phyloP scores from a whole-genome alignment of 345 rosid genomes.

The Populus davidiana region DNA sequence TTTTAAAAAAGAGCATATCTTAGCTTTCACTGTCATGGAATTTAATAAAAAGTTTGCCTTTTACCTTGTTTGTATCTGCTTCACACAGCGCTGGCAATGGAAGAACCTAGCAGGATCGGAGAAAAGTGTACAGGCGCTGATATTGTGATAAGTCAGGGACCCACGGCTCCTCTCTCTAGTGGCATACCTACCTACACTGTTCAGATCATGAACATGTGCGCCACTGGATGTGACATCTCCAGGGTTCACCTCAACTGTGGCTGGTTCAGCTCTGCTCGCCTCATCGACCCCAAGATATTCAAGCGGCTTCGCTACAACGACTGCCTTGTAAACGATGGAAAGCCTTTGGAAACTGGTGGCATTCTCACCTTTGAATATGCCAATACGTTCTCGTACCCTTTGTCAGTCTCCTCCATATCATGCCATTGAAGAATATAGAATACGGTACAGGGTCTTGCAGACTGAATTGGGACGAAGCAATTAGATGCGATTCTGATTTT shows the following conservation, averaged over 20 bases:
- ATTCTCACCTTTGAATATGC: conserved; percentile 68
- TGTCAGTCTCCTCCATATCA: conserved; percentile 57
- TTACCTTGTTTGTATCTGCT: neutral
- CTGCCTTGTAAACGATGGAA: conserved; percentile 81
- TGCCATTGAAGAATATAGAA: conserved; percentile 33
- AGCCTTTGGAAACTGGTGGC: conserved; percentile 59
- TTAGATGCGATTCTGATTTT: neutral
- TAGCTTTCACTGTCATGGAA: conserved; percentile 11
- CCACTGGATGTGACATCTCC: conserved; percentile 65
- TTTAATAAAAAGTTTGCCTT: neutral
- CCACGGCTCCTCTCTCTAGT: conserved; percentile 56
- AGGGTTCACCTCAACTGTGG: conserved; percentile 72
- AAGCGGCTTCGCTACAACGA: conserved; percentile 76
- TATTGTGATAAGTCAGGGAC: conserved; percentile 66
- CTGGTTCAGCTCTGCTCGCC: conserved; percentile 83
- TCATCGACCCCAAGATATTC: conserved; percentile 74
- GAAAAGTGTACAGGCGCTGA: conserved; percentile 60
- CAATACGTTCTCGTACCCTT: conserved; percentile 69
- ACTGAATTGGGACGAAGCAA: neutral
- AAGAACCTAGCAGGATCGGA: conserved; percentile 54
- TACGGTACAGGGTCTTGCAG: neutral
- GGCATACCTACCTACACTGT: conserved; percentile 84
- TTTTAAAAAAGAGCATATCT: neutral
- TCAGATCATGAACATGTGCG: conserved; percentile 64
- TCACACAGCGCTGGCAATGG: conserved; percentile 19